Evolutionary conservation across 1,139 yeast genomes (phyloP).

Genomic region (Hyphopichia fennica): DNA sequence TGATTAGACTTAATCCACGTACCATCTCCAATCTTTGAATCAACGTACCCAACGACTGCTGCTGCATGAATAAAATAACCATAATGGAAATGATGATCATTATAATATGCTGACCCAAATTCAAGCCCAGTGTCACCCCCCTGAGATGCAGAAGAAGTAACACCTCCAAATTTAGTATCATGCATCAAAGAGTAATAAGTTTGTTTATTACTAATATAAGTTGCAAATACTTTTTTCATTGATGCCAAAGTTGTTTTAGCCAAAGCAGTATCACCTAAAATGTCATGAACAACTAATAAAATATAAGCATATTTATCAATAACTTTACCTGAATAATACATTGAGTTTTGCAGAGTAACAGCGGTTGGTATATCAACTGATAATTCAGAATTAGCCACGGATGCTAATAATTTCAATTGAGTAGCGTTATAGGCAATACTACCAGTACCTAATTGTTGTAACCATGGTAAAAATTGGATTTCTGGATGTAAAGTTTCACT

Average conservation of each 20-base stretch:
- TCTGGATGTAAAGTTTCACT: conserved; percentile 49
- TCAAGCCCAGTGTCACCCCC: conserved; percentile 43
- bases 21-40: conserved; percentile 46
- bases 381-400: conserved; percentile 57
- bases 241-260: conserved; percentile 47
- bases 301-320: conserved; percentile 67
- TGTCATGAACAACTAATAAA: conserved; percentile 60
- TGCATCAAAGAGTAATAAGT: conserved; percentile 57
- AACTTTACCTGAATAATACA: conserved; percentile 61
- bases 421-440: conserved; percentile 47
- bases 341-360: conserved; percentile 47
- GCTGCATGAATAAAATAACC: conserved; percentile 68
- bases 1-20: conserved; percentile 56
- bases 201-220: conserved; percentile 53
- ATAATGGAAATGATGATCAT: conserved; percentile 72
- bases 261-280: conserved; percentile 53
- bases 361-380: conserved; percentile 55
- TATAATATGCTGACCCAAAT: conserved; percentile 68
- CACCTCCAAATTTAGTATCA: conserved; percentile 66
- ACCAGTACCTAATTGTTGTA: conserved; percentile 21
- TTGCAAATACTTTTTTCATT: conserved; percentile 54
- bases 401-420: conserved; percentile 53
- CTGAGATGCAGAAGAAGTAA: conserved; percentile 62
- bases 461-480: conserved; percentile 65
- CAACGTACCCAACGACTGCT: conserved; percentile 61